Evolutionary conservation across 2,329 filamentous ascomycete species (phyloP).

Genomic region (Monilinia vaccinii-corymbosi): DNA sequence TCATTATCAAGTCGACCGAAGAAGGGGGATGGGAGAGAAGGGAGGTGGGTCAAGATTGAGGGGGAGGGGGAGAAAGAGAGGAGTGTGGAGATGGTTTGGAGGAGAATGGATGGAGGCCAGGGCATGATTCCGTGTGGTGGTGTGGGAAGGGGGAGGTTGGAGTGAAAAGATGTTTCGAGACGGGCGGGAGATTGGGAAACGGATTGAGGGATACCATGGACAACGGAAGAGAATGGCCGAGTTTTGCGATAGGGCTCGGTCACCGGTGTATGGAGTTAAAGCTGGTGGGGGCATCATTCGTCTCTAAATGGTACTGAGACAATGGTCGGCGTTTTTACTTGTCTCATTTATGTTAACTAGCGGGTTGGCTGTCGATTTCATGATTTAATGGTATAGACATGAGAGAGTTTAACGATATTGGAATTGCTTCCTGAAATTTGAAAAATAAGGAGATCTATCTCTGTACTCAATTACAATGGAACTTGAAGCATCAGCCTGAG

Average conservation of each 20-base stretch:
- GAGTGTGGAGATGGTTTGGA: constrained; percentile 5
- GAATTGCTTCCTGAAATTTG: neutral
- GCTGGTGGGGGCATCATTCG: neutral
- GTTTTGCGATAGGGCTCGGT: neutral
- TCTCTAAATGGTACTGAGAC: neutral
- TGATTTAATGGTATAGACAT: neutral
- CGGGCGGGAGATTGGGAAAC: neutral
- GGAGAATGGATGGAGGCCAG: constrained; percentile 5
- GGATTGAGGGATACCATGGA: neutral
- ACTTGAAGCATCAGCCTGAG: too few species aligned
- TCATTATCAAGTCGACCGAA: neutral
- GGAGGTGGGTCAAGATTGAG: constrained; percentile 6
- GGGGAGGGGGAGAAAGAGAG: constrained; percentile 5
- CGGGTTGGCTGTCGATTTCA: neutral
- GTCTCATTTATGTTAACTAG: neutral
- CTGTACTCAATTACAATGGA: neutral
- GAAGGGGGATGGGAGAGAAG: neutral
- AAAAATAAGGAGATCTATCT: neutral
- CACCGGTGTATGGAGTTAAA: neutral
- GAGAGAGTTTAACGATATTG: neutral
- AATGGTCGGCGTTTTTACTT: neutral
- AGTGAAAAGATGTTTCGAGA: neutral
- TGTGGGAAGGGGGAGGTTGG: constrained; percentile 6
- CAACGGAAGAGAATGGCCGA: neutral
- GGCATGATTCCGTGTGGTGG: constrained; percentile 7